A percentile compares a stretch with the other conserved stretches of the same genome.
Evolutionary conservation across 2,329 filamentous ascomycete genomes (phyloP).

Genomic region (Aspergillus udagawae): DNA sequence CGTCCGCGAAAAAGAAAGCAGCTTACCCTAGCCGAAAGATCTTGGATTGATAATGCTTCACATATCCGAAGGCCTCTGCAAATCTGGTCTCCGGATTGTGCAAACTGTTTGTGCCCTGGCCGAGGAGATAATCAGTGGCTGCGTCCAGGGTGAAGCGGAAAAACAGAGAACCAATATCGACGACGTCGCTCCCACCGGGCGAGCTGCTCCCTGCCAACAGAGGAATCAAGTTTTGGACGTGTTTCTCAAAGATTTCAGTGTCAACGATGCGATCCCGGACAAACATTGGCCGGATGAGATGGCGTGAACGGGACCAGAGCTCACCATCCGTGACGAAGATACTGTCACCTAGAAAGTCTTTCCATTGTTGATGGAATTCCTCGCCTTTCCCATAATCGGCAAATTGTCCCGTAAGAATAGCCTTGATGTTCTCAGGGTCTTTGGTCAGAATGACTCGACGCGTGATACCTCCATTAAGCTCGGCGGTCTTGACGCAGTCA

Average conservation of each 20-base stretch:
- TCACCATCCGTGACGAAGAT: conserved; percentile 79
- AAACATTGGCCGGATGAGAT: conserved; percentile 83
- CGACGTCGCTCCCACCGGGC: conserved; percentile 35
- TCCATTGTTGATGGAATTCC: conserved; percentile 69
- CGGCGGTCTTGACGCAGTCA: conserved; percentile 22
- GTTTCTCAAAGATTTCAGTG: conserved; percentile 75
- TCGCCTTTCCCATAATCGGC: conserved; percentile 77
- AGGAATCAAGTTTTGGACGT: conserved; percentile 68
- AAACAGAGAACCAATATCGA: conserved; percentile 74
- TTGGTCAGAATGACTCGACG: conserved; percentile 67
- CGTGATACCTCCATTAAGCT: conserved; percentile 27
- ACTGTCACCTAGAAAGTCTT: conserved; percentile 76
- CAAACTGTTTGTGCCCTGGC: conserved; percentile 63
- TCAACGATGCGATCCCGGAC: conserved; percentile 80
- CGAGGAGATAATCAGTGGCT: conserved; percentile 80
- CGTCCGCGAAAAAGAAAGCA: neutral
- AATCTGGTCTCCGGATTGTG: conserved; percentile 64
- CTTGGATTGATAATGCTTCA: conserved; percentile 69
- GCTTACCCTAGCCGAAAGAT: conserved; percentile 59
- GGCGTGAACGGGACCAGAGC: conserved; percentile 75
- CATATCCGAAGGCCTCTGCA: conserved; percentile 75
- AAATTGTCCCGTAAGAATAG: conserved; percentile 84
- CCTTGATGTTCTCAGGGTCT: conserved; percentile 88
- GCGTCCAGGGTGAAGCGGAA: conserved; percentile 81
- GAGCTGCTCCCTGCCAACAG: conserved; percentile 54